phyloP scores from a whole-genome alignment of 2,329 filamentous ascomycete species.

The Dactylonectria estremocensis region DNA sequence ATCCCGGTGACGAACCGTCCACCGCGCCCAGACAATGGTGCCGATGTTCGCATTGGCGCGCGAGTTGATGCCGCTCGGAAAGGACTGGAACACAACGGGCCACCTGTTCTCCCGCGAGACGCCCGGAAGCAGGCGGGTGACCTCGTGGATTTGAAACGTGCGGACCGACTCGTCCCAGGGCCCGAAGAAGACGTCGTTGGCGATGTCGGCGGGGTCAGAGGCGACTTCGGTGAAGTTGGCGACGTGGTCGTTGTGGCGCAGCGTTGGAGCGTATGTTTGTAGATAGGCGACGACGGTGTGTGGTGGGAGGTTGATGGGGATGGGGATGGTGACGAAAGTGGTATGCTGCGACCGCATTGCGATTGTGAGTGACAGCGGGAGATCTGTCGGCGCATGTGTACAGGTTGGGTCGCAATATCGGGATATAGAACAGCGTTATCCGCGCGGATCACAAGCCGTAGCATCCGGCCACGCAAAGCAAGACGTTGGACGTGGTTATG shows the following conservation, averaged over 20 bases:
- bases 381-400: too few relatives aligned
- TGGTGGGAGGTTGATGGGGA: not conserved
- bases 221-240: constrained; percentile 11
- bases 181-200: constrained; percentile 9
- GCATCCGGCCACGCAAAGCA: too few relatives aligned
- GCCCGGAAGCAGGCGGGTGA: constrained; percentile 54
- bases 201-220: not conserved
- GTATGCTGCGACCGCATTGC: constrained; percentile 5
- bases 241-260: constrained; percentile 4
- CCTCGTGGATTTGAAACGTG: constrained; percentile 37
- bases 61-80: constrained; percentile 56
- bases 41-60: constrained; percentile 57
- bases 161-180: constrained; percentile 3
- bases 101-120: constrained; percentile 56
- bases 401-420: too few relatives aligned
- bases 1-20: constrained; percentile 37
- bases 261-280: not conserved
- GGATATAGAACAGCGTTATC: too few relatives aligned
- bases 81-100: constrained; percentile 59
- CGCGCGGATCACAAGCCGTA: too few relatives aligned
- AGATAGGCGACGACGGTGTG: not conserved
- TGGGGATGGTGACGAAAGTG: constrained; percentile 1
- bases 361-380: too few relatives aligned
- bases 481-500: too few relatives aligned
- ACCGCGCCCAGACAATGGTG: constrained; percentile 54